Percentiles rank a stretch among this genome's conserved stretches.
These are phyloP conservation scores for Blastocystis sp. DNA, from an alignment of 352 stramenopile species.

Conservation along the genomic window DNA sequence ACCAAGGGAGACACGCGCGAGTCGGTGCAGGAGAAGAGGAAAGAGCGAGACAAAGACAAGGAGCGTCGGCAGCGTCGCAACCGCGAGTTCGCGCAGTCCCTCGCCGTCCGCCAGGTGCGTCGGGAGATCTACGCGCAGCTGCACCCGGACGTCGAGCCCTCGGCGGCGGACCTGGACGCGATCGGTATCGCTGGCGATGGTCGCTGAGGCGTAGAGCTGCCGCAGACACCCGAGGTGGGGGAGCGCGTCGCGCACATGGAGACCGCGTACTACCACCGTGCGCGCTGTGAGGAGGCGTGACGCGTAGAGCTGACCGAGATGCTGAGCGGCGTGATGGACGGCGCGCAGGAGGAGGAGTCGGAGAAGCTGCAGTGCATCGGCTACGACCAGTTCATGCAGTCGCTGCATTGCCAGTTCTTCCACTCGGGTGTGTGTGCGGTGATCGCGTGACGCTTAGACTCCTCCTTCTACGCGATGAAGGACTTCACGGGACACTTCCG, in stretches of 20 bases:
- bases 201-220: neutral
- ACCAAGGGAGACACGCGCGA: neutral
- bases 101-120: neutral
- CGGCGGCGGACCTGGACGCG: neutral
- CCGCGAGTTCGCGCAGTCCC: neutral
- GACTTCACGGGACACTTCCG: constrained; percentile 9
- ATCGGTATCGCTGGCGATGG: neutral
- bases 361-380: neutral
- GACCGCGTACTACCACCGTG: neutral
- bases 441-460: neutral
- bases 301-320: neutral
- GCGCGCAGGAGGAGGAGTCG: too few species aligned
- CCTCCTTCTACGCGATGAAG: constrained; percentile 19
- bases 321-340: neutral
- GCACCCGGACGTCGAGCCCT: neutral
- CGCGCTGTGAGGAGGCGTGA: neutral
- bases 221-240: neutral
- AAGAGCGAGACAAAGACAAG: neutral
- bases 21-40: neutral
- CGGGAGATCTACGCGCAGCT: neutral
- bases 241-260: neutral
- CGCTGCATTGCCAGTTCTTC: constrained; percentile 71
- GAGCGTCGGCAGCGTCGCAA: neutral
- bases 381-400: constrained; percentile 69
- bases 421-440: neutral